These are phyloP conservation scores for Lentithecium fluviatile DNA, from an alignment of 495 filamentous ascomycete species.

Conservation along the genomic window DNA sequence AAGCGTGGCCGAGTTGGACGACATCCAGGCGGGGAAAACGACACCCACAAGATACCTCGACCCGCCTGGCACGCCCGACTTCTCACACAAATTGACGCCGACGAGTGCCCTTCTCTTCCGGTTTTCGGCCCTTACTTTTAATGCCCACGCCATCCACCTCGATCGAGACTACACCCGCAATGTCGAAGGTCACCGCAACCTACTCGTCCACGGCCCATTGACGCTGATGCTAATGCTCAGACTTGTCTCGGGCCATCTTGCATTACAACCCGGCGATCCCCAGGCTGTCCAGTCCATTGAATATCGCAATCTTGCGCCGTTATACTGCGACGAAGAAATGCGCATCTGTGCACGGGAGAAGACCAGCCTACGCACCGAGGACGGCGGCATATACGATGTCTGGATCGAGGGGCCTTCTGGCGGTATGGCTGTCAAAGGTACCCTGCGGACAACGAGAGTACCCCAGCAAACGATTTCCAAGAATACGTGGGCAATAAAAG, in stretches of 20 bases:
- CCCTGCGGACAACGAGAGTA: slow-evolving; percentile 17
- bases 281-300: slow-evolving; percentile 55
- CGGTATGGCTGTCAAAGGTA: slow-evolving; percentile 43
- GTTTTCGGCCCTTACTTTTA: slow-evolving; percentile 83
- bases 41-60: slow-evolving; percentile 23
- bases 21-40: slow-evolving; percentile 4
- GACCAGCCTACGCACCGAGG: neutral
- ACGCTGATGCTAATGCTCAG: slow-evolving; percentile 72
- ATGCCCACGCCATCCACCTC: slow-evolving; percentile 83
- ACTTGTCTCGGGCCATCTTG: slow-evolving; percentile 55
- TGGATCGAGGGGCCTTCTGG: slow-evolving; percentile 41
- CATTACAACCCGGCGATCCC: slow-evolving; percentile 23
- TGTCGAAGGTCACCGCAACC: slow-evolving; percentile 68
- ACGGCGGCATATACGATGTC: slow-evolving; percentile 28
- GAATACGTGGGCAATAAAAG: no score
- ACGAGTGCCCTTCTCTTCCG: slow-evolving; percentile 70
- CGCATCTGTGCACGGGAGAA: slow-evolving; percentile 40
- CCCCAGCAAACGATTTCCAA: no score
- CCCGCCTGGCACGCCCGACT: slow-evolving; percentile 50
- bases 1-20: slow-evolving; percentile 39
- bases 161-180: slow-evolving; percentile 66
- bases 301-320: slow-evolving; percentile 79
- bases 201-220: slow-evolving; percentile 85
- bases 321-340: slow-evolving; percentile 66
- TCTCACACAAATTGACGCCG: slow-evolving; percentile 60